Conservation (phyloP, 768 basidiomycete genomes). For the Panaeolus cyanescens region DNA sequence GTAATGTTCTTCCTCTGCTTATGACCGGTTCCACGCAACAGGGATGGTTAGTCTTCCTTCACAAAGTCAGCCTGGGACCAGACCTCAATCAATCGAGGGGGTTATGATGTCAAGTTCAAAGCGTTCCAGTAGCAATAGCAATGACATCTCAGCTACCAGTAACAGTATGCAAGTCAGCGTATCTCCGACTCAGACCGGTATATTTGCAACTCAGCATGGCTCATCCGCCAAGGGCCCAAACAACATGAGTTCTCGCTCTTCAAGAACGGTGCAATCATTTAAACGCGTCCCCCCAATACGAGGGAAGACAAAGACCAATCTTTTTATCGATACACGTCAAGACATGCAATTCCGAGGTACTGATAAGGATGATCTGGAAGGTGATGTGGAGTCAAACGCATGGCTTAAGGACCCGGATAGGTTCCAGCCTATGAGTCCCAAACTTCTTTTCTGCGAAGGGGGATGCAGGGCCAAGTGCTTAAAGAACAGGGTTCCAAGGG, state of each 20-base stretch:
- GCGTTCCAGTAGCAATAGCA: neutral
- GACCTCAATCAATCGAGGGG: neutral
- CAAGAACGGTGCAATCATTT: neutral
- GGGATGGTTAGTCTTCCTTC: neutral
- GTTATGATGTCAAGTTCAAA: neutral
- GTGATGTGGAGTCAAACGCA: neutral
- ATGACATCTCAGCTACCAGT: too few species aligned
- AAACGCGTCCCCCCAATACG: neutral
- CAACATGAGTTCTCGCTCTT: neutral
- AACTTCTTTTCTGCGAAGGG: conserved; percentile 10
- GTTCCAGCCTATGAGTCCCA: conserved; percentile 6
- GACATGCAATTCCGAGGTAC: neutral
- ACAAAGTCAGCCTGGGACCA: neutral
- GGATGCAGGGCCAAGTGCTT: conserved; percentile 4
- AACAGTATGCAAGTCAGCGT: too few species aligned
- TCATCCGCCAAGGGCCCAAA: too few species aligned
- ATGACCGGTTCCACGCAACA: neutral
- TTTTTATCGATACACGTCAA: neutral
- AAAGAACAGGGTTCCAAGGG: neutral
- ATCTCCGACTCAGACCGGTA: too few species aligned
- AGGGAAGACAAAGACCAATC: neutral
- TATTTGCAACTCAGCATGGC: too few species aligned
- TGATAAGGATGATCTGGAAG: neutral
- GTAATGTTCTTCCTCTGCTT: too few species aligned
- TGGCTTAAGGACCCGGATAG: neutral